These are phyloP conservation scores for Gossypium australe DNA, from an alignment of 345 rosid species.

Conservation along the genomic window DNA sequence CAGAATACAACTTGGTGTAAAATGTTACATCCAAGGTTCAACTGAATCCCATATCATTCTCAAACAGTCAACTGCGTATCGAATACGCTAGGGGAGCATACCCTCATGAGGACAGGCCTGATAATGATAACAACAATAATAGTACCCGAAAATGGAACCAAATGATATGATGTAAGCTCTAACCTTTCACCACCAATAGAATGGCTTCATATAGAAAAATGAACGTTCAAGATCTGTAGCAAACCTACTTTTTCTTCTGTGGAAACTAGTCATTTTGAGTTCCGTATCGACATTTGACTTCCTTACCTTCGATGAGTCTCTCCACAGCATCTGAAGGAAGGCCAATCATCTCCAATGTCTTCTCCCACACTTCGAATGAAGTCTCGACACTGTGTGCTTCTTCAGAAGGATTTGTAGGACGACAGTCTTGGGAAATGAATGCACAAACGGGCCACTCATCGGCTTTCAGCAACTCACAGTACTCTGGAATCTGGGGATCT, in stretches of 20 bases:
- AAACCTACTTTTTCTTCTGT: background rate
- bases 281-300: conserved; percentile 48
- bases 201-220: background rate
- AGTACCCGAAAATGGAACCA: background rate
- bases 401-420: conserved; percentile 84
- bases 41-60: background rate
- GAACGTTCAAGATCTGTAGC: background rate
- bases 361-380: conserved; percentile 72
- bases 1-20: background rate
- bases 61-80: background rate
- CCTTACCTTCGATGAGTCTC: conserved; percentile 68
- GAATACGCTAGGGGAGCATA: background rate
- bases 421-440: conserved; percentile 90
- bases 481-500: conserved; percentile 89
- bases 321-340: conserved; percentile 77
- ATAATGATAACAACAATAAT: background rate
- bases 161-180: background rate
- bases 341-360: conserved; percentile 79
- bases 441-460: conserved; percentile 94
- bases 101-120: background rate
- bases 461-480: conserved; percentile 68
- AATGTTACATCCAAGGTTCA: conserved; percentile 1
- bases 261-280: conserved; percentile 22
- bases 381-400: conserved; percentile 80
- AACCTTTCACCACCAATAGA: background rate